A percentile compares a stretch with the other conserved stretches of the same genome.
These are phyloP conservation scores for Abrus pulchellus DNA, from an alignment of 306 rosid genomes.

Conservation along the genomic window DNA sequence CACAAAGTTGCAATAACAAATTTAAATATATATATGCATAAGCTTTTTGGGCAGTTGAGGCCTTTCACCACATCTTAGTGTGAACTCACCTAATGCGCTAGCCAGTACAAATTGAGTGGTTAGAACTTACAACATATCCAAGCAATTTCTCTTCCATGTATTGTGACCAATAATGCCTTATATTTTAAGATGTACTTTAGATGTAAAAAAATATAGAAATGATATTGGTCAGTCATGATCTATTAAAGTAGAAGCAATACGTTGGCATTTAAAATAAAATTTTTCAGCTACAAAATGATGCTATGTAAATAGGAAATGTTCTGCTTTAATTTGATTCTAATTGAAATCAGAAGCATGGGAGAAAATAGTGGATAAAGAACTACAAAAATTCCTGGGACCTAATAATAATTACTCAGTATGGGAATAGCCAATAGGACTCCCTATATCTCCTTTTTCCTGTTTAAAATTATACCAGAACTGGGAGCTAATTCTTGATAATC, in stretches of 20 bases:
- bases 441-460: background rate
- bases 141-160: conserved; percentile 43
- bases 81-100: conserved; percentile 38
- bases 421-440: background rate
- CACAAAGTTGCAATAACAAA: conserved; percentile 41
- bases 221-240: conserved; percentile 33
- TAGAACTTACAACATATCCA: conserved; percentile 25
- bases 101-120: conserved; percentile 35
- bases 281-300: conserved; percentile 15
- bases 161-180: conserved; percentile 42
- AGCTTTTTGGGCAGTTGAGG: conserved; percentile 44
- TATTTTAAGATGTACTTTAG: conserved; percentile 43
- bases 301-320: conserved; percentile 22
- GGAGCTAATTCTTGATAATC: background rate
- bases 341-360: conserved; percentile 20
- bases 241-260: conserved; percentile 37
- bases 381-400: background rate
- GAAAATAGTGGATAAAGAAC: conserved; percentile 26
- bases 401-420: background rate
- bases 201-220: conserved; percentile 9
- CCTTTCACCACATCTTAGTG: conserved; percentile 30
- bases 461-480: background rate
- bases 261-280: conserved; percentile 22
- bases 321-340: conserved; percentile 37
- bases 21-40: conserved; percentile 5